These are phyloP conservation scores for Zymoseptoria ardabiliae DNA, from an alignment of 2,329 filamentous ascomycete species.

Conservation along the genomic window DNA sequence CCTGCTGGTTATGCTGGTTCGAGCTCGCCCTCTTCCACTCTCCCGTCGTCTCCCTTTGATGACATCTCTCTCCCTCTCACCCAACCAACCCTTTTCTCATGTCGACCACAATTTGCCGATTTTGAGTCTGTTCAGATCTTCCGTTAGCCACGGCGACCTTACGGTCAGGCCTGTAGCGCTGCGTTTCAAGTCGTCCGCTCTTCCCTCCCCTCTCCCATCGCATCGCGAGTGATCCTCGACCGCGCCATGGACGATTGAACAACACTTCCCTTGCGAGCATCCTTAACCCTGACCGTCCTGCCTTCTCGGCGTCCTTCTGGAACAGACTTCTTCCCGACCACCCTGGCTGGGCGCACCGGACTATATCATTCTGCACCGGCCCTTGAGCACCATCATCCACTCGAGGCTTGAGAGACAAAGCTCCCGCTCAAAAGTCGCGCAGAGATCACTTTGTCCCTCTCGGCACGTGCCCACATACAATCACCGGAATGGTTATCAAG, in stretches of 20 bases:
- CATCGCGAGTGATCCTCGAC: background rate
- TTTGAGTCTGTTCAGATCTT: background rate
- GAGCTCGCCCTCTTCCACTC: background rate
- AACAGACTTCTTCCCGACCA: background rate
- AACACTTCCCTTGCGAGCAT: background rate
- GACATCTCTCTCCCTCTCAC: background rate
- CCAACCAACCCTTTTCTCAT: background rate
- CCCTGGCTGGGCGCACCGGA: background rate
- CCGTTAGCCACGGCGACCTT: background rate
- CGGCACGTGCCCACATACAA: slow-evolving; percentile 9
- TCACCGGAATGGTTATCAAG: slow-evolving; percentile 29
- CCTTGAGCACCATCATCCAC: too few species aligned
- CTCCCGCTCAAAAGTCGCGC: slow-evolving; percentile 10
- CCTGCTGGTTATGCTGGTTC: too few species aligned
- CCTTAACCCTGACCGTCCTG: background rate
- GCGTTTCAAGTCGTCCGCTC: background rate
- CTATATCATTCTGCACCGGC: background rate
- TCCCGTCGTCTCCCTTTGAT: too few species aligned
- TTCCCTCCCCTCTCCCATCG: background rate
- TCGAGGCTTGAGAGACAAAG: background rate
- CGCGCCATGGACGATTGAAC: background rate
- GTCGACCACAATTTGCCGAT: background rate
- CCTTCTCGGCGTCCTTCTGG: background rate
- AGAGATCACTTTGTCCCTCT: slow-evolving; percentile 5
- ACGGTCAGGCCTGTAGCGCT: background rate